Conservation (phyloP, 2,329 filamentous ascomycete genomes). For the Thelonectria rubi region DNA sequence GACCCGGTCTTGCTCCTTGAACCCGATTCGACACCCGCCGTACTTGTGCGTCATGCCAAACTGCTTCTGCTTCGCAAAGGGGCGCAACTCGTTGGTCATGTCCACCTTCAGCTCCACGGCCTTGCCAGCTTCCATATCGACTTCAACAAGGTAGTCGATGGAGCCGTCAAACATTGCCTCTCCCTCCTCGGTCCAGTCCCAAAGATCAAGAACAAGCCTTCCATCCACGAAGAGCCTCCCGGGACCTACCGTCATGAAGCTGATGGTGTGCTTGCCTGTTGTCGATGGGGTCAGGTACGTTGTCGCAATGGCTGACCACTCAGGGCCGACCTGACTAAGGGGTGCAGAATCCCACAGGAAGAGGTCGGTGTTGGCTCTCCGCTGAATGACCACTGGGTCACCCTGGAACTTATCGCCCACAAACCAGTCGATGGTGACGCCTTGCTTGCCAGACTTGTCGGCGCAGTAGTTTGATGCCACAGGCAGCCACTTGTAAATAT, state of each 20-base stretch:
- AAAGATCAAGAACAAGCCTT: constrained; percentile 68
- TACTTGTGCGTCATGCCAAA: constrained; percentile 70
- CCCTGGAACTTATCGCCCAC: constrained; percentile 70
- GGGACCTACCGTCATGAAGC: constrained; percentile 73
- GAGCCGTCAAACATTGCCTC: constrained; percentile 78
- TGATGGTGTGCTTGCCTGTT: constrained; percentile 71
- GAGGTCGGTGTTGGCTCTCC: constrained; percentile 70
- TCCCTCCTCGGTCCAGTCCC: constrained; percentile 75
- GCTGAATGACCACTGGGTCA: constrained; percentile 64
- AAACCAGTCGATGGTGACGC: constrained; percentile 72
- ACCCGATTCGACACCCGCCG: constrained; percentile 76
- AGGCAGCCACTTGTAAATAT: constrained; percentile 43
- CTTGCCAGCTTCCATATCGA: constrained; percentile 67
- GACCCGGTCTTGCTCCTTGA: constrained; percentile 70
- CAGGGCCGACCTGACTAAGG: constrained; percentile 64
- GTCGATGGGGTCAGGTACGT: constrained; percentile 66
- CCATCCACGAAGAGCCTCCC: constrained; percentile 69
- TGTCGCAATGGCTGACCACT: constrained; percentile 71
- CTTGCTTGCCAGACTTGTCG: constrained; percentile 60
- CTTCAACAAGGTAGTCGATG: constrained; percentile 68
- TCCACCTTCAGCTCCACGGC: constrained; percentile 63
- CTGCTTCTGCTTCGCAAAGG: constrained; percentile 65
- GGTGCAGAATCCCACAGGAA: constrained; percentile 78
- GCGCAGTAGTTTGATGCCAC: constrained; percentile 42
- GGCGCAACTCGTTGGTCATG: constrained; percentile 70